Base-by-base conservation (phyloP, 2,329 filamentous ascomycete genomes). In the Celoporthe dispersa region DNA sequence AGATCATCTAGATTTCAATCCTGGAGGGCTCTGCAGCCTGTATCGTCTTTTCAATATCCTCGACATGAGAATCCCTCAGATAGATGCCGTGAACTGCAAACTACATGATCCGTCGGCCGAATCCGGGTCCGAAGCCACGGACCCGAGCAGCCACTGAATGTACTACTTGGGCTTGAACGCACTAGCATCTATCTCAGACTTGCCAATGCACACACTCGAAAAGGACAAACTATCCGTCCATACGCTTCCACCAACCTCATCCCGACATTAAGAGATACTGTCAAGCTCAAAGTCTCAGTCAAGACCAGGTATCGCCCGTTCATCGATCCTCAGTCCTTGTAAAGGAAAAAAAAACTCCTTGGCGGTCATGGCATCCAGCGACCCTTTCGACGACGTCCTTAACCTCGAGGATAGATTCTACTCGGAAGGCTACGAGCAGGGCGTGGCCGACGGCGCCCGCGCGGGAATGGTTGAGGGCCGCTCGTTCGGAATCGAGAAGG, bases 381-480 rank as follows among this genome's bases (percentile, higher is more conserved):
- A 89, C 73, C 83, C 84, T 16, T 87, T 89, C 72, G 86, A 88
- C 71, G 82, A 84, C 70, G 78, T 90, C 72, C 84, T 91, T 71
- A 85, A 86, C 73, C 81, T 91, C 25, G 89, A 91, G 77, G 86
- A 90, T 68, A 79, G 83, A 71, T 97, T 95, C 83, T 97, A 98
- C 83, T 84, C 88, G 60, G 89, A 95, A 80, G 96, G 96, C 70
- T 95, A 94, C 83, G 80, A 85, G 7, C 87, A 93, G 68, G 96
- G 96, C 59, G 80, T 89, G 63, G 82, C 85, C 55, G 95, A 97
- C 80, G 96, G 96, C 71, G 84, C 88, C 55, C 86, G 87, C 70
- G 91, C 93, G 41, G 96, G 96, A 53, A 90, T 91, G 70, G 89
- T 93, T 73, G 96, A 99, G 85, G 96, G 96, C 71, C 92, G 94